Evolutionary conservation across 2,329 filamentous ascomycete species (phyloP).

Genomic region (Camillea tinctor): DNA sequence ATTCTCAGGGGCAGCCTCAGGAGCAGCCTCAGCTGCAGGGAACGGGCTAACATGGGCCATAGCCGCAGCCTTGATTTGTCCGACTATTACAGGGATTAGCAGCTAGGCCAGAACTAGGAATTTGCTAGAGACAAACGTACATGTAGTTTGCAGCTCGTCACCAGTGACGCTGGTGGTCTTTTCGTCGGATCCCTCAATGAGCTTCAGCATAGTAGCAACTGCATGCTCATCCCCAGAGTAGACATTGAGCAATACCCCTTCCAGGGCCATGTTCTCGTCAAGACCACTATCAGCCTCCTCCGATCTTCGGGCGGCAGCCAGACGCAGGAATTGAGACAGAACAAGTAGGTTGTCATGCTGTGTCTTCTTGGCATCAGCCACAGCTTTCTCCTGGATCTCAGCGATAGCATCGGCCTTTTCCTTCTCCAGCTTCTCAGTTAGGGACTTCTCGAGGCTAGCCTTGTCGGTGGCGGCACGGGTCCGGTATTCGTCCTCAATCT

Average conservation of each 20-base stretch:
- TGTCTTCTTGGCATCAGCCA: slow-evolving; percentile 52
- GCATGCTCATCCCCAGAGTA: slow-evolving; percentile 76
- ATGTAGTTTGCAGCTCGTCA: slow-evolving; percentile 66
- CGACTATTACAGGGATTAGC: slow-evolving; percentile 43
- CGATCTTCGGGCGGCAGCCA: slow-evolving; percentile 72
- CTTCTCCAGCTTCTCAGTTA: slow-evolving; percentile 52
- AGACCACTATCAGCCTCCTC: slow-evolving; percentile 63
- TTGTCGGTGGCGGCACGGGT: slow-evolving; percentile 57
- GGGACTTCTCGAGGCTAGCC: slow-evolving; percentile 57
- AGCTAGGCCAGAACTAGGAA: slow-evolving; percentile 8
- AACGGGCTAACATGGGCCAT: slow-evolving; percentile 47
- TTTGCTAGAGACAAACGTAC: slow-evolving; percentile 47
- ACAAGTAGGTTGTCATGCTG: slow-evolving; percentile 66
- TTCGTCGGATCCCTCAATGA: slow-evolving; percentile 71
- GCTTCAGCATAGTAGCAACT: slow-evolving; percentile 72
- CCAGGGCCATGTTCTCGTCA: slow-evolving; percentile 77
- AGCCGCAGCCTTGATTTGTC: slow-evolving; percentile 56
- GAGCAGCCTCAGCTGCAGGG: slow-evolving; percentile 33
- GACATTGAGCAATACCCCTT: slow-evolving; percentile 74
- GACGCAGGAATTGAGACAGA: slow-evolving; percentile 76
- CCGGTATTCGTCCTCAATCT: slow-evolving; percentile 72
- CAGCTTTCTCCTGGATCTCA: slow-evolving; percentile 55
- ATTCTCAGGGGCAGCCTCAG: slow-evolving; percentile 31
- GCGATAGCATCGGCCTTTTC: slow-evolving; percentile 53
- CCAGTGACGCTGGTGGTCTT: slow-evolving; percentile 63